Conservation (phyloP, 2,329 filamentous ascomycete genomes). For the Microdochium paspali region DNA sequence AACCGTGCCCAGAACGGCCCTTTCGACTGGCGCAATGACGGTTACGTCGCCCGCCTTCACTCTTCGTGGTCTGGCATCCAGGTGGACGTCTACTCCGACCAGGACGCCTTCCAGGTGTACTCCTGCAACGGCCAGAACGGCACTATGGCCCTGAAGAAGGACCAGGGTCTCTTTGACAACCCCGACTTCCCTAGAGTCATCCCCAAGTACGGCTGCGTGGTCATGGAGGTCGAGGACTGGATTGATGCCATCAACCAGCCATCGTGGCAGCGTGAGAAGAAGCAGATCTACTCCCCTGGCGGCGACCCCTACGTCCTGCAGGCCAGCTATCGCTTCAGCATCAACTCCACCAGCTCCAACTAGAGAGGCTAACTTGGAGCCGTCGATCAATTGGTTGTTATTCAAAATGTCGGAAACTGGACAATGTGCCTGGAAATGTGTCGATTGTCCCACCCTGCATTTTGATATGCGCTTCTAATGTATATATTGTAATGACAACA, state of each 20-base stretch:
- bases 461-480: neutral
- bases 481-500: neutral
- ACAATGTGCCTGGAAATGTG: too few relatives aligned
- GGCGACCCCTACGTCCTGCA: slow-evolving; percentile 52
- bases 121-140: slow-evolving; percentile 72
- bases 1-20: slow-evolving; percentile 48
- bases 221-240: slow-evolving; percentile 88
- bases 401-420: too few relatives aligned
- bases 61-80: slow-evolving; percentile 75
- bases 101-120: slow-evolving; percentile 84
- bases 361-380: too few relatives aligned
- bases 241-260: slow-evolving; percentile 92
- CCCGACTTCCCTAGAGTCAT: slow-evolving; percentile 50
- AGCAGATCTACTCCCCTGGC: slow-evolving; percentile 51
- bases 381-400: too few relatives aligned
- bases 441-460: too few relatives aligned
- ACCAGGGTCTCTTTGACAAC: slow-evolving; percentile 53
- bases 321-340: slow-evolving; percentile 51
- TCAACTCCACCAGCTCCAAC: slow-evolving; percentile 23
- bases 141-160: slow-evolving; percentile 56
- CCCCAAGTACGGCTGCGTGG: slow-evolving; percentile 72
- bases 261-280: slow-evolving; percentile 63
- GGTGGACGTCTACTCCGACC: slow-evolving; percentile 73
- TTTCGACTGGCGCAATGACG: slow-evolving; percentile 53
- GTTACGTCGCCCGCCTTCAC: slow-evolving; percentile 56